Base-by-base conservation (phyloP, 2,329 filamentous ascomycete species). In the Diplodia scrobiculata region DNA sequence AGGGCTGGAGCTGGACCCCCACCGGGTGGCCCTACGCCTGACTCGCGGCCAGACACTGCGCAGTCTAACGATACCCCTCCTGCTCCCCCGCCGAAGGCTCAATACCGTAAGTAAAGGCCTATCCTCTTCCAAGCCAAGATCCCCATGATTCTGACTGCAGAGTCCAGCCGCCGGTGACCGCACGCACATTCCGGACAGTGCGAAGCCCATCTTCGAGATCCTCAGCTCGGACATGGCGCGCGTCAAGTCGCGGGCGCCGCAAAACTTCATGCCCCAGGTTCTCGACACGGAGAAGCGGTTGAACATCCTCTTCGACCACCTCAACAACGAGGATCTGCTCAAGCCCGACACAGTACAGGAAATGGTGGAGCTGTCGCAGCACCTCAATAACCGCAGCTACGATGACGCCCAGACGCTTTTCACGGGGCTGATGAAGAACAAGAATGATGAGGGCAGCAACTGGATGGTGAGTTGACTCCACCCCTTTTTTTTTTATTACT, bases 271-370 rank as follows among this genome's bases (percentile, higher is more conserved):
- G 69, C 85, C 88, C 14, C 93, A 98, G 76, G 92, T 99, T 21
- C 91, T 92, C 72, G 95, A 98, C 76, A 95, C 93, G 1, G 91
- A 97, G 76, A 97, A 97, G 80, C 88, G 95, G 32, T 84, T 99
- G 67, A 91, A 91, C 72, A 88, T 97, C 59, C 82, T 99, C n/a
- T 98, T 97, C 76, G 94, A 99, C 75, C 92, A 97, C 77, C 83
- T 99, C 54, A 99, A 98, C 84, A 98, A 98, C 71, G 90, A 93
- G 74, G 93, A 98, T 73, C 82, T 97, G 48, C 83, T 98, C 65
- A 91, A 90, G 80, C 86, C 90, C 1, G 89, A 91, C 73, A 97
- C 90, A 0, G 85, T 93, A 59, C 83, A 86, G 68, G 83, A 88
- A 74, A 81, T 93, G 72, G 82, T 83, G 9, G 81, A 87, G 71